phyloP scores from a whole-genome alignment of 2,329 filamentous ascomycete genomes.

The Neocucurbitaria cava region DNA sequence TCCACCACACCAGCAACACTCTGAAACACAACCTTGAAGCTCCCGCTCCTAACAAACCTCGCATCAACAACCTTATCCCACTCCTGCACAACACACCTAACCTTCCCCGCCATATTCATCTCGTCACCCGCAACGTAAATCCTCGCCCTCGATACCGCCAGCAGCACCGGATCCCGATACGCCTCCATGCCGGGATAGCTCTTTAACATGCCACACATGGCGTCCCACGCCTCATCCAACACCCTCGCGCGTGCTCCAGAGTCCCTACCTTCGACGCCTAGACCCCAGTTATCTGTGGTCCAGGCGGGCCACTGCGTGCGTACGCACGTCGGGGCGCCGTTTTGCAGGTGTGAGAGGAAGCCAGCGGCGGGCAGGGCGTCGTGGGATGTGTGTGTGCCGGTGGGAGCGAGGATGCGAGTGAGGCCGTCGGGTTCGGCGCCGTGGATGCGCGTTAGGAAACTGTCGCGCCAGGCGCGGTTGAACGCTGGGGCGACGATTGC shows the following conservation, averaged over 20 bases:
- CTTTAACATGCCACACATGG: constrained; percentile 22
- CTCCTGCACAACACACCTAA: constrained; percentile 14
- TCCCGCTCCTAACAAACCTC: constrained; percentile 12
- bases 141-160: constrained; percentile 10
- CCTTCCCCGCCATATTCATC: constrained; percentile 2
- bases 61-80: constrained; percentile 25
- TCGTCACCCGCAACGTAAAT: constrained; percentile 6
- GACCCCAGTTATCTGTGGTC: constrained; percentile 1
- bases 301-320: constrained; percentile 17
- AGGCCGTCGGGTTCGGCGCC: not conserved
- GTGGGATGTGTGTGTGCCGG: not conserved
- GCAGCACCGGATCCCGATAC: constrained; percentile 17
- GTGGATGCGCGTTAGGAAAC: constrained; percentile 2
- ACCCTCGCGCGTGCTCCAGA: constrained; percentile 3
- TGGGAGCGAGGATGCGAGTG: constrained; percentile 1
- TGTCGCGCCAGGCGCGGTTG: constrained; percentile 22
- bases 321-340: not conserved
- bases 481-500: constrained; percentile 28
- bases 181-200: constrained; percentile 10
- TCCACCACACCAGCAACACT: not conserved
- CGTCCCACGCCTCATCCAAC: constrained; percentile 18
- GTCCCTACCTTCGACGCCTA: constrained; percentile 7
- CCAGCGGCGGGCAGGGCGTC: constrained; percentile 5
- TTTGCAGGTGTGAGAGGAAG: constrained; percentile 4
- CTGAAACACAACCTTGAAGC: constrained; percentile 18